A percentile compares a stretch with the other conserved stretches of the same genome.
Conservation (phyloP, 129 eudicot genomes). For the Chrysanthemum seticuspe region DNA sequence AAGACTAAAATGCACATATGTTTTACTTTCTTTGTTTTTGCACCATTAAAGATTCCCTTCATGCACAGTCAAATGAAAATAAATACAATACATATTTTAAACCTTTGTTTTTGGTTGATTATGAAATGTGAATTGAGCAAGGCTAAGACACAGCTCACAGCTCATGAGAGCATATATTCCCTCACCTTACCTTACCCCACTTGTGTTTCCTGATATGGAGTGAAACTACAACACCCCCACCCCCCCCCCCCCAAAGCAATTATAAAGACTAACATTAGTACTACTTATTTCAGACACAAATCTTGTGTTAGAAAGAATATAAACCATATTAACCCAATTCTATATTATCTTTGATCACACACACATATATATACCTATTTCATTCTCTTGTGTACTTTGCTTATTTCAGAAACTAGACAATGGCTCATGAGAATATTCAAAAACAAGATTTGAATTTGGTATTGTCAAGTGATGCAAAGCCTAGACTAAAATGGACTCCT, state of each 20-base stretch:
- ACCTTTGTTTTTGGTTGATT: slow-evolving; percentile 25
- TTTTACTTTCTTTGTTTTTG: slow-evolving; percentile 88
- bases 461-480: slow-evolving; percentile 90
- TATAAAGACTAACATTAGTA: slow-evolving; percentile 42
- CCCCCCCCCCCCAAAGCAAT: slow-evolving; percentile 34
- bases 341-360: slow-evolving; percentile 35
- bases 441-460: slow-evolving; percentile 64
- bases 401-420: slow-evolving; percentile 34
- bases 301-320: slow-evolving; percentile 32
- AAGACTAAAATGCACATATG: slow-evolving; percentile 67
- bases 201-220: slow-evolving; percentile 93
- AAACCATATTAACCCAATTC: slow-evolving; percentile 23
- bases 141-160: slow-evolving; percentile 69
- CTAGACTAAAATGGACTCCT: slow-evolving; percentile 90
- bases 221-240: slow-evolving; percentile 60
- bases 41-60: slow-evolving; percentile 83
- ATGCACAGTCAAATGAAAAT: slow-evolving; percentile 82
- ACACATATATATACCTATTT: slow-evolving; percentile 13
- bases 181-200: slow-evolving; percentile 74
- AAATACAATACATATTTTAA: slow-evolving; percentile 23
- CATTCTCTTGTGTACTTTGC: slow-evolving; percentile 26
- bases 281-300: slow-evolving; percentile 45
- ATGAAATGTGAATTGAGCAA: slow-evolving; percentile 61
- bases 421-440: slow-evolving; percentile 58
- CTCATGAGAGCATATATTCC: slow-evolving; percentile 92